Evolutionary conservation across 169 alveolate species (phyloP).

Genomic region (Ichthyophthirius multifiliis): DNA sequence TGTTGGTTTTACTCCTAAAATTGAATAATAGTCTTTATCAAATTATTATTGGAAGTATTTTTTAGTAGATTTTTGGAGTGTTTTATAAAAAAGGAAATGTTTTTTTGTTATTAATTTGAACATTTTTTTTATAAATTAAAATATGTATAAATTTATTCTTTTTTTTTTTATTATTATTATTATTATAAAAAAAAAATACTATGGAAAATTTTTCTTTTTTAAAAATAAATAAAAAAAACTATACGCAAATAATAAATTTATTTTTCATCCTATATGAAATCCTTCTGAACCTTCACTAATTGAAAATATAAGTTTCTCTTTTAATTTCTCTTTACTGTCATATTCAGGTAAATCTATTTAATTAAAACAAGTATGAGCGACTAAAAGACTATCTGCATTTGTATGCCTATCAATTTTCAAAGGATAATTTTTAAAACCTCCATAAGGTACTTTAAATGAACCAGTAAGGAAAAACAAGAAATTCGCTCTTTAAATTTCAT

Average conservation of each 20-base stretch:
- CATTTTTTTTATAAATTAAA: too few species aligned
- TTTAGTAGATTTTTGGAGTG: too few species aligned
- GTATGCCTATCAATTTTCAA: neutral
- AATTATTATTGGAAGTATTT: too few species aligned
- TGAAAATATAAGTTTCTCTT: slow-evolving; percentile 83
- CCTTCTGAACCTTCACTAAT: slow-evolving; percentile 62
- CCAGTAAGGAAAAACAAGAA: slow-evolving; percentile 18
- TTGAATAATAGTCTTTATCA: too few species aligned
- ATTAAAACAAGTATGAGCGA: slow-evolving; percentile 93
- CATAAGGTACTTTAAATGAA: slow-evolving; percentile 1
- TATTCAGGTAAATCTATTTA: slow-evolving; percentile 88
- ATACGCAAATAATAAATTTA: too few species aligned
- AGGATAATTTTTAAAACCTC: slow-evolving; percentile 5
- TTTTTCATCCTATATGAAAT: slow-evolving; percentile 1
- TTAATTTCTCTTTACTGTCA: slow-evolving; percentile 76
- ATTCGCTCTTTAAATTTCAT: slow-evolving; percentile 12
- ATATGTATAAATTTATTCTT: too few species aligned
- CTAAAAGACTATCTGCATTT: slow-evolving; percentile 61
- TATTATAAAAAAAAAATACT: too few species aligned
- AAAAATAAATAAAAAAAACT: too few species aligned
- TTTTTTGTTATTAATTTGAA: too few species aligned
- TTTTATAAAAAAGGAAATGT: too few species aligned
- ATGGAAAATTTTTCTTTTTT: too few species aligned
- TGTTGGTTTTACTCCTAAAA: slow-evolving; percentile 68
- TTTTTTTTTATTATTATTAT: too few species aligned